Percentiles rank a stretch among this genome's conserved stretches.
phyloP scores from a whole-genome alignment of 1,284 basidiomycete species.

The Tilletia setariae region DNA sequence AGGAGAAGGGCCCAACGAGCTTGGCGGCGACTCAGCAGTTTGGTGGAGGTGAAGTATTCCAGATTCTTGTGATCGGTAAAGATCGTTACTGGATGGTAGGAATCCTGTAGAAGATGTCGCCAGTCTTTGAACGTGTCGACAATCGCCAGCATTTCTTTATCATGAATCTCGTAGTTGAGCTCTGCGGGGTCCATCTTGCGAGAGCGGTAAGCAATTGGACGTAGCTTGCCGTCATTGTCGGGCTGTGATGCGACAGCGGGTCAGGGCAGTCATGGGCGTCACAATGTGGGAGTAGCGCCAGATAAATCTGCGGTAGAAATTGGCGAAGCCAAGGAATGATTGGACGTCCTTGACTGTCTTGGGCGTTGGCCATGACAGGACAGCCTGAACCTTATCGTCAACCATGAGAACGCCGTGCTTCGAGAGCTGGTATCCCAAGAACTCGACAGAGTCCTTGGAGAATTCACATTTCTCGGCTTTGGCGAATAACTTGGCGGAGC shows the following conservation, averaged over 20 bases:
- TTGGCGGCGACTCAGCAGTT: no score
- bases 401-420: no score
- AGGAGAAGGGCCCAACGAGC: no score
- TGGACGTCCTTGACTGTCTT: conserved; percentile 41
- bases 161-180: conserved; percentile 24
- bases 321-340: conserved; percentile 55
- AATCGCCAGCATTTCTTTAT: conserved; percentile 24
- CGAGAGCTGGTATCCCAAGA: conserved; percentile 58
- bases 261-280: conserved; percentile 45
- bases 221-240: not conserved
- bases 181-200: no score
- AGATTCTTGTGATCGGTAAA: no score
- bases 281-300: conserved; percentile 55
- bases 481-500: no score
- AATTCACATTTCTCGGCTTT: conserved; percentile 23
- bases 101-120: conserved; percentile 19
- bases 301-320: no score
- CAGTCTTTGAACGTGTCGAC: conserved; percentile 15
- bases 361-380: conserved; percentile 57
- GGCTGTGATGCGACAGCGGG: conserved; percentile 43
- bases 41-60: no score
- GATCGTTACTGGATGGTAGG: not conserved
- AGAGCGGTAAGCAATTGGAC: conserved; percentile 13
- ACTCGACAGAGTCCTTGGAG: conserved; percentile 49
- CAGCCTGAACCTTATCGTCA: conserved; percentile 56